Evolutionary conservation across 352 stramenopile genomes (phyloP), one percentile per base, ranked within the genome.

Genomic region (Globisporangium canariense): DNA sequence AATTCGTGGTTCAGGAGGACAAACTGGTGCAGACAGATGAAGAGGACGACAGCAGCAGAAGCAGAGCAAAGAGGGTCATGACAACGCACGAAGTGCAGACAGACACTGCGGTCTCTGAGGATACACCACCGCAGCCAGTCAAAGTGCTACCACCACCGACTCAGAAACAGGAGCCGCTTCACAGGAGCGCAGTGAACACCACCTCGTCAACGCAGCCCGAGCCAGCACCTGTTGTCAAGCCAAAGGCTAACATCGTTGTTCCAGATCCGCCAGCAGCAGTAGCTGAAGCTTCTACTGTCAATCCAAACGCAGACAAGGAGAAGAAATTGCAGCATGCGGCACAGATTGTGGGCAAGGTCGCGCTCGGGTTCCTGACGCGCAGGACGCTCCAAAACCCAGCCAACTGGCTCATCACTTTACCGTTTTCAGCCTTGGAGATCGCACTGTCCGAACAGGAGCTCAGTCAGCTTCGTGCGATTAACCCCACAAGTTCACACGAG

Each of bases 11-110:
- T 28, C 62, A 79, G 6, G 77, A 85, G 62, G 77, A 88, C 58
- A 89, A 89, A 66, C 40, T 66, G 0, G 64, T 90, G 1, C 80
- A 91, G 73, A 86, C 80, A 0, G 76, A 89, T 20, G 75, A 85
- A 3, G 77, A 88, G 58, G 40, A 65, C 6, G 55, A 60, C 10
- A 45, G n/a, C 13, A 36, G 32, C 32, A 46, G 8, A 49, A 28
- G 20, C 7, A 38, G n/a, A 7, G 25, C 3, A 49, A 53, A 25
- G 2, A 5, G 13, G 25, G 14, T 16, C 30, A 30, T 64, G 10
- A 43, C 20, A 10, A 63, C 59, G 4, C 65, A 74, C 13, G 57
- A 75, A 45, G 58, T 83, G 22, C 75, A 85, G 63, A 78, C 76
- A 0, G 69, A 75, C 20, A 18, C 57, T 9, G 20, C 30, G 6